phyloP scores from a whole-genome alignment of 257 asterid species.

The Craterostigma plantagineum region DNA sequence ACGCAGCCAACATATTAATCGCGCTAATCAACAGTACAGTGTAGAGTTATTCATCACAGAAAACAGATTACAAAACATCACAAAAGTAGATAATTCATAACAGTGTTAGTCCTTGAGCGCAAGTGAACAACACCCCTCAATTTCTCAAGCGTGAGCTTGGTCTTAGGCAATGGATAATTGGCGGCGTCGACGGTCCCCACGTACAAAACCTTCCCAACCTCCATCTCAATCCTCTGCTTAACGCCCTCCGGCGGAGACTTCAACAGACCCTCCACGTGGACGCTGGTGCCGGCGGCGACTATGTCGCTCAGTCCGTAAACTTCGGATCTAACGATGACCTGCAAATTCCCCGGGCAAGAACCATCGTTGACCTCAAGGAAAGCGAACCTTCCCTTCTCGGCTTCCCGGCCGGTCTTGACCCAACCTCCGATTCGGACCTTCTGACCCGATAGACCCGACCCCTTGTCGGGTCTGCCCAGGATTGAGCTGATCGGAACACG shows the following conservation, averaged over 20 bases:
- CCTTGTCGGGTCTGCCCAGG: constrained; percentile 51
- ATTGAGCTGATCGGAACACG: constrained; percentile 68
- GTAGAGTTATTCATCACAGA: too few relatives aligned
- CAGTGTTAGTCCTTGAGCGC: constrained; percentile 84
- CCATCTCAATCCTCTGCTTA: constrained; percentile 62
- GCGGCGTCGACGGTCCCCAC: constrained; percentile 81
- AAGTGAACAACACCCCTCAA: constrained; percentile 71
- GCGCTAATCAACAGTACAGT: too few relatives aligned
- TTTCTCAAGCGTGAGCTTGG: constrained; percentile 56
- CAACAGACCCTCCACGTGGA: constrained; percentile 59
- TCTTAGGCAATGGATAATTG: constrained; percentile 77
- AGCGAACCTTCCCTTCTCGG: constrained; percentile 70
- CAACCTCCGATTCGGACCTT: constrained; percentile 66
- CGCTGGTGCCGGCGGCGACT: constrained; percentile 64
- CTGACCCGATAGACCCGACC: constrained; percentile 56
- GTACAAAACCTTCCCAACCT: constrained; percentile 37
- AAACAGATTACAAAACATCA: neutral
- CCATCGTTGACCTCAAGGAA: constrained; percentile 82
- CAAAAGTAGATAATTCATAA: neutral
- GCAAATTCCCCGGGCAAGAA: constrained; percentile 60
- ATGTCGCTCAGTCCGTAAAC: constrained; percentile 50
- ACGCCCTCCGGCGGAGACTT: constrained; percentile 66
- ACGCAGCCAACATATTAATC: too few relatives aligned
- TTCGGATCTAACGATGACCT: constrained; percentile 50
- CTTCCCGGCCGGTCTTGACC: constrained; percentile 90